Base-by-base conservation (phyloP, 768 basidiomycete genomes). In the Podaxis sp. region DNA sequence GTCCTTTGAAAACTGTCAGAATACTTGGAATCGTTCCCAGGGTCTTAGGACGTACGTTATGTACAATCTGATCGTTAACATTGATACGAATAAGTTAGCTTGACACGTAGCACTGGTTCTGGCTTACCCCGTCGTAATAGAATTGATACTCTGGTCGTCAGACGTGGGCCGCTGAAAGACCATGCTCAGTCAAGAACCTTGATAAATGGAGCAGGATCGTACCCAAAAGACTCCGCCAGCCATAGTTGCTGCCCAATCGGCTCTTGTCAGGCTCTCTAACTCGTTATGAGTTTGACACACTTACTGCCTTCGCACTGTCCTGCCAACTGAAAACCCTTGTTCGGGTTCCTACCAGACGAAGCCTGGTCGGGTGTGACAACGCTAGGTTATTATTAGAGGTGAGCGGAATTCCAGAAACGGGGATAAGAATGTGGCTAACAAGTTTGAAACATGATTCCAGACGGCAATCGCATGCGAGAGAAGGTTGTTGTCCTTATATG, bases 191-290 rank as follows among this genome's bases (percentile, higher is more conserved):
- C 27, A 53, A 46, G 38, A 17, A n/a, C 22, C 47, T 51, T 57
- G 19, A 43, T n/a, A 13, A 15, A 55, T 22, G 12, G 38, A 6
- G 24, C 19, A 33, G 19, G 12, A 12, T 57, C 73, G 52, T 65
- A 82, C 82, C 82, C 83, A 84, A 66, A 85, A 85, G 17, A 85
- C 83, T 8, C 80, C 82, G 2, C 83, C 83, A 4, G 78, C 80
- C 81, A 83, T 84, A 12, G 79, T 78, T 22, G 69, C 79, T 81
- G 61, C 6, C 13, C 37, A 37, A 52, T 13, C 7, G 2, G 29
- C 3, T 19, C 22, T 15, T 4, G n/a, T 55, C 6, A 47, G 12
- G 7, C 12, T 24, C 13, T 51, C 8, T 40, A 24, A 37, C 57
- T 36, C 24, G 27, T 2, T 11, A 29, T 41, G 19, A 25, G 29